Evolutionary conservation across 495 filamentous ascomycete species (phyloP).

Genomic region (Penicillium taxi): DNA sequence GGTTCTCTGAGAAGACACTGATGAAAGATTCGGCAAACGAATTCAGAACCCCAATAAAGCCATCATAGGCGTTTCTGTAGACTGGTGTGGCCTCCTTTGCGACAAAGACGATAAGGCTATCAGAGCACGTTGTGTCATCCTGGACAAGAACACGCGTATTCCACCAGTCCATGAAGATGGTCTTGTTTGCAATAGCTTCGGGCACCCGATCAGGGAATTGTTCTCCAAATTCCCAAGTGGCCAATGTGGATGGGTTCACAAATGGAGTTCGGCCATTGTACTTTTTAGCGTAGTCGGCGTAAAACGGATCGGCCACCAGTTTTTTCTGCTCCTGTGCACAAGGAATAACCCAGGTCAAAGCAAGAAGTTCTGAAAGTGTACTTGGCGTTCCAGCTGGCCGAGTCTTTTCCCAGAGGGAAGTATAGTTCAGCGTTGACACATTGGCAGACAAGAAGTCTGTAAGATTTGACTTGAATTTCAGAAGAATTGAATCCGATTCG

Average conservation of each 20-base stretch:
- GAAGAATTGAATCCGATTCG: background rate
- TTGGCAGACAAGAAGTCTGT: conserved; percentile 1
- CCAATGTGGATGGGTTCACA: conserved; percentile 46
- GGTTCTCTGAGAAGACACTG: conserved; percentile 42
- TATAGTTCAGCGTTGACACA: background rate
- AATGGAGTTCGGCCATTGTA: conserved; percentile 44
- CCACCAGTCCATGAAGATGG: conserved; percentile 49
- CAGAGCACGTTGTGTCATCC: conserved; percentile 31
- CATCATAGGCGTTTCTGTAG: conserved; percentile 27
- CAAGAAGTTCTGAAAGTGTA: background rate
- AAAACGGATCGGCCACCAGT: conserved; percentile 44
- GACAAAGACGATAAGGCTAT: conserved; percentile 32
- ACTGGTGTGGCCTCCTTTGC: conserved; percentile 16
- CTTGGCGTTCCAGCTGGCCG: background rate
- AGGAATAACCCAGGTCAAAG: conserved; percentile 41
- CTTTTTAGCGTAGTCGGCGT: conserved; percentile 41
- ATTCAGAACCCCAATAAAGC: background rate
- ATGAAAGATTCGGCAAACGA: too few species aligned
- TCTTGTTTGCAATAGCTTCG: conserved; percentile 35
- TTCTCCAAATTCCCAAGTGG: conserved; percentile 48
- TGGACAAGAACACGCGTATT: conserved; percentile 11
- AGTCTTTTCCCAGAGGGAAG: background rate
- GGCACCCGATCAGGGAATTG: conserved; percentile 5
- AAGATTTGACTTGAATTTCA: too few species aligned
- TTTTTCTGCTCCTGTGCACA: conserved; percentile 45